Evolutionary conservation across 164 flowering plant genomes (phyloP).

Genomic region (Liriodendron chinense): DNA sequence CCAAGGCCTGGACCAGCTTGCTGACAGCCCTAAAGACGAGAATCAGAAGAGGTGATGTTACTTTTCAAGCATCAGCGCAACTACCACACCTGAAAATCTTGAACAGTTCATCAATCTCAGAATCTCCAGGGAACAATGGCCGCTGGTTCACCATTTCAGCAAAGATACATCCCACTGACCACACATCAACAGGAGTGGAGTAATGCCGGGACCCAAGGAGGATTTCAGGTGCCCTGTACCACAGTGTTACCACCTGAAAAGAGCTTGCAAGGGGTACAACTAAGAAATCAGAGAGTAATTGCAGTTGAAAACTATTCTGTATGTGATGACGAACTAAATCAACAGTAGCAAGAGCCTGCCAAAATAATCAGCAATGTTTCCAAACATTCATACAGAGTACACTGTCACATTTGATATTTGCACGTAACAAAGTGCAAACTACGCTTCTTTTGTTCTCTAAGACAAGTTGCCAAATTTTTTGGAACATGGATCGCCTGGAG

Average conservation of each 20-base stretch:
- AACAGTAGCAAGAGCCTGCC: background rate
- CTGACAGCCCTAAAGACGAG: background rate
- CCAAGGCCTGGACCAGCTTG: background rate
- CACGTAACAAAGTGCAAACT: too few species aligned
- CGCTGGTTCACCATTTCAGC: conserved; percentile 95
- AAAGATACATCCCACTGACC: conserved; percentile 99
- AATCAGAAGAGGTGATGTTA: too few species aligned
- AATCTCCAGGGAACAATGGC: conserved; percentile 96
- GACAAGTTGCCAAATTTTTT: too few species aligned
- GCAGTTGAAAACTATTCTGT: background rate
- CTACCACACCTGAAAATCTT: conserved; percentile 83
- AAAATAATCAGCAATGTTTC: too few species aligned
- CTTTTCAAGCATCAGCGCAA: background rate
- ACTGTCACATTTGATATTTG: too few species aligned
- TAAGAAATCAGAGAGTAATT: background rate
- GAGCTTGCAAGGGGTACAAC: background rate
- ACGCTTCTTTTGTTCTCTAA: too few species aligned
- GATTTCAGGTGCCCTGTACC: conserved; percentile 99
- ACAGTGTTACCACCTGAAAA: conserved; percentile 87
- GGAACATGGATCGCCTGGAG: too few species aligned
- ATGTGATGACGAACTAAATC: background rate
- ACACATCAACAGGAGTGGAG: conserved; percentile 94
- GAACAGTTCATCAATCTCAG: conserved; percentile 94
- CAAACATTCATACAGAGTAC: background rate
- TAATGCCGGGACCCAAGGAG: conserved; percentile 95